Evolutionary conservation across 352 stramenopile species (phyloP).

Genomic region (Phytophthora agathidicida): DNA sequence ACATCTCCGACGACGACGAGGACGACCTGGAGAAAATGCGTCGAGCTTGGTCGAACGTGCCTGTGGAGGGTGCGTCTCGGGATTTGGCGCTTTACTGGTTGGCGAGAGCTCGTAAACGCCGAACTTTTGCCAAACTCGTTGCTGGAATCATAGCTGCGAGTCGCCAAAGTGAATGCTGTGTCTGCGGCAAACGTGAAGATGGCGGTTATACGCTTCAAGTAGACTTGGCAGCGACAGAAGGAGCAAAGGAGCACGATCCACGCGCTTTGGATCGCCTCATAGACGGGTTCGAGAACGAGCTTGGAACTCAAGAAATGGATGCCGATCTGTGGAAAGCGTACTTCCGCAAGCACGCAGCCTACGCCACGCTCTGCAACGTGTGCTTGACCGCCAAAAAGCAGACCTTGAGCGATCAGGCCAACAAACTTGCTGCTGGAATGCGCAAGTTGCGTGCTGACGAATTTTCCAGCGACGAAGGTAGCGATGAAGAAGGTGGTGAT

Average conservation of each 20-base stretch:
- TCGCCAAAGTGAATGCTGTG: conserved; percentile 85
- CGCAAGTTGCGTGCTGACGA: conserved; percentile 88
- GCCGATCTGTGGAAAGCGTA: conserved; percentile 96
- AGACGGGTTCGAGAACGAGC: conserved; percentile 76
- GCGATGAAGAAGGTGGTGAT: conserved; percentile 77
- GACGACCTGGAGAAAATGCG: conserved; percentile 91
- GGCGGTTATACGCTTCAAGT: conserved; percentile 81
- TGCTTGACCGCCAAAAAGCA: conserved; percentile 67
- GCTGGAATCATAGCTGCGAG: conserved; percentile 76
- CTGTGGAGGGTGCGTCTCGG: conserved; percentile 80
- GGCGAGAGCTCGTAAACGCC: conserved; percentile 91
- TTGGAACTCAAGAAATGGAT: conserved; percentile 89
- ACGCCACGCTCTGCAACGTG: conserved; percentile 94
- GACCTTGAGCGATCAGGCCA: conserved; percentile 18
- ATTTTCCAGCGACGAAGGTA: conserved; percentile 89
- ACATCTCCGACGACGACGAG: conserved; percentile 94
- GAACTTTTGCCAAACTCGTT: conserved; percentile 91
- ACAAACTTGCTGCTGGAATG: conserved; percentile 41
- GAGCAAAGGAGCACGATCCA: conserved; percentile 67
- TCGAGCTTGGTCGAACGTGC: conserved; percentile 85
- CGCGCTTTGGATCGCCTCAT: conserved; percentile 82
- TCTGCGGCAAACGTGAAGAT: conserved; percentile 76
- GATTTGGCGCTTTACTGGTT: conserved; percentile 95
- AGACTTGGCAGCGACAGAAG: conserved; percentile 76
- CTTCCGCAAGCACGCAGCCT: conserved; percentile 94